Percentiles rank a stretch among this genome's conserved stretches.
These are phyloP conservation scores for Naganishia antarctica DNA, from an alignment of 768 basidiomycete genomes.

Conservation along the genomic window DNA sequence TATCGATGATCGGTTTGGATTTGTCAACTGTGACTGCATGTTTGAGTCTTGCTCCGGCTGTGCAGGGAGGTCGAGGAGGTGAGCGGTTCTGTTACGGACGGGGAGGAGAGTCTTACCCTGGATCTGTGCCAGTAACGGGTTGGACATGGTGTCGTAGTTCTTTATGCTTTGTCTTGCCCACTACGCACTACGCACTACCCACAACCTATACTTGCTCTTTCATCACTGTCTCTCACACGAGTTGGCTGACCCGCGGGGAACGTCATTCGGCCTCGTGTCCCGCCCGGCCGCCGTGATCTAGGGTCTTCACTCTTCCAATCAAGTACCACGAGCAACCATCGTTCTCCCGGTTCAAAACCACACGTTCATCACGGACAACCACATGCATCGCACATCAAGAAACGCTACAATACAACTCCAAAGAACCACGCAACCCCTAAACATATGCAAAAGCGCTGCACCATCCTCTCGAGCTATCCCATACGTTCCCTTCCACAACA, in stretches of 20 bases:
- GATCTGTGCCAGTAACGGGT: constrained; percentile 18
- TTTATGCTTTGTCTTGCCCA: neutral
- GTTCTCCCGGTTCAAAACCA: neutral
- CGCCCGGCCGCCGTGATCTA: neutral
- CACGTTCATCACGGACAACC: neutral
- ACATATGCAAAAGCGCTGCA: no score
- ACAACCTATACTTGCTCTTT: neutral
- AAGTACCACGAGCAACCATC: no score
- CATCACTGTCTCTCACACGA: neutral
- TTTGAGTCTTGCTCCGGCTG: constrained; percentile 69
- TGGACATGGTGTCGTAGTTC: constrained; percentile 1
- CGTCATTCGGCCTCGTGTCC: no score
- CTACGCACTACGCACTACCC: no score
- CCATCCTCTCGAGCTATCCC: no score
- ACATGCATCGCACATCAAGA: no score
- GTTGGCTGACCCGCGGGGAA: neutral
- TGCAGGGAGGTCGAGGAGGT: neutral
- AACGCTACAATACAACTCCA: no score
- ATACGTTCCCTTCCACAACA: no score
- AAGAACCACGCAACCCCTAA: neutral
- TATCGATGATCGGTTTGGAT: constrained; percentile 38
- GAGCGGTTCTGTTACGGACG: neutral
- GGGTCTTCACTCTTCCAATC: no score
- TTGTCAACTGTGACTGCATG: constrained; percentile 74
- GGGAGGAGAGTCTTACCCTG: constrained; percentile 5